Evolutionary conservation across 805 yeast genomes (phyloP).

Genomic region (Monosporozyma aerobia): DNA sequence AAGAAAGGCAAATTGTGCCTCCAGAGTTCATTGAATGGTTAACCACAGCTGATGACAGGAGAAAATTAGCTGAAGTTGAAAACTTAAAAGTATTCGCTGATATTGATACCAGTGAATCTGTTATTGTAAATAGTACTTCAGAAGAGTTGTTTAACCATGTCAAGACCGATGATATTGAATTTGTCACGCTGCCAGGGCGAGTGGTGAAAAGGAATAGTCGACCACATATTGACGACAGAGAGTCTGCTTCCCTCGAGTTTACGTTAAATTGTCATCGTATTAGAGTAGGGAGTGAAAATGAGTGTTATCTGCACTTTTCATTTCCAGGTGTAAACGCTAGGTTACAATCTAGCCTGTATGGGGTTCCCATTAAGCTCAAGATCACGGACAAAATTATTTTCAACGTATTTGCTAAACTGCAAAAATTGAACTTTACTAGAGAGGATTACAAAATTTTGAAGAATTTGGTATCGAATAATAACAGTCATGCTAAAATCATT

Average conservation of each 20-base stretch:
- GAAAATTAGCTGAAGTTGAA: no score
- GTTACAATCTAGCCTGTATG: neutral
- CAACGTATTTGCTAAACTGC: neutral
- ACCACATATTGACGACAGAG: neutral
- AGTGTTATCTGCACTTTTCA: neutral
- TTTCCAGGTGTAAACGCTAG: neutral
- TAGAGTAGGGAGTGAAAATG: neutral
- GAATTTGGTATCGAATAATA: no score
- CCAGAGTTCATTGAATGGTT: no score
- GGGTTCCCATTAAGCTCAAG: neutral
- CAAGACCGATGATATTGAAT: neutral
- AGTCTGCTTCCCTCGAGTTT: neutral
- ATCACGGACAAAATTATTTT: neutral
- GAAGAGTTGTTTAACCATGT: neutral
- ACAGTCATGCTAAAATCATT: no score
- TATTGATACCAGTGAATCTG: neutral
- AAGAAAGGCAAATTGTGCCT: no score
- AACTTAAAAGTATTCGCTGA: no score
- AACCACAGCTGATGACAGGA: no score
- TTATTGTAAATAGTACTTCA: neutral
- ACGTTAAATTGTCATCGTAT: neutral
- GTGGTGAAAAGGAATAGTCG: neutral
- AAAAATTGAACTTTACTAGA: neutral
- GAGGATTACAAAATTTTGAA: neutral
- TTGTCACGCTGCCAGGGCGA: neutral